Conservation (phyloP, 306 rosid species). For the Sophora flavescens region DNA sequence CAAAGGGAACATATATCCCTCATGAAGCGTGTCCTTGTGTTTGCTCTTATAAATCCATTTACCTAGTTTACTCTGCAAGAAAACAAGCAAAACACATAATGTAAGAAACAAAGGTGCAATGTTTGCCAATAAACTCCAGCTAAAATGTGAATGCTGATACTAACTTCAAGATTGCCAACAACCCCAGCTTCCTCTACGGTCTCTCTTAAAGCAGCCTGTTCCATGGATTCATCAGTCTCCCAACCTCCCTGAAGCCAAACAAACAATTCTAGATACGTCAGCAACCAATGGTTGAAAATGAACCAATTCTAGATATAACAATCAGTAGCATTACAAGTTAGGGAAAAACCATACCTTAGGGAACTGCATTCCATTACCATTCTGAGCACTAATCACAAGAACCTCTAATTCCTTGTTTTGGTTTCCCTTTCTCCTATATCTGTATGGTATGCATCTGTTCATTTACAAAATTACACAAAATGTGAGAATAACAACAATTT, state of each 20-base stretch:
- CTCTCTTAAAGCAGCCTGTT: conserved; percentile 86
- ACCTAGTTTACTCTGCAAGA: conserved; percentile 71
- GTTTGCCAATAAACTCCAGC: background rate
- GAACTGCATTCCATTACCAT: conserved; percentile 83
- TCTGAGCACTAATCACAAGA: conserved; percentile 90
- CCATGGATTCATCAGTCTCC: conserved; percentile 86
- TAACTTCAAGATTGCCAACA: conserved; percentile 71
- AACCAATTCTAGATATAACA: background rate
- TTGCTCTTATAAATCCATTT: conserved; percentile 84
- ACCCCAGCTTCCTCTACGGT: conserved; percentile 96
- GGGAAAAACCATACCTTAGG: conserved; percentile 71
- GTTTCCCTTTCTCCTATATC: conserved; percentile 60
- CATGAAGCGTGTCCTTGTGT: conserved; percentile 64
- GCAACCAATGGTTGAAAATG: conserved; percentile 18
- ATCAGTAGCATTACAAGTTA: background rate
- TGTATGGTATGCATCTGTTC: conserved; percentile 92
- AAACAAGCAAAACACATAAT: conserved; percentile 8
- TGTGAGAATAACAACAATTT: conserved; percentile 34
- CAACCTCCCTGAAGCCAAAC: conserved; percentile 83
- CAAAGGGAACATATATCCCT: conserved; percentile 84
- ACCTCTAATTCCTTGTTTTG: conserved; percentile 69
- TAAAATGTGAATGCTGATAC: conserved; percentile 46
- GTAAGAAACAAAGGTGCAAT: conserved; percentile 41
- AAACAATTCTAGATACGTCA: conserved; percentile 43
- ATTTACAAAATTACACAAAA: conserved; percentile 35